Evolutionary conservation across 305 asterid species (phyloP).

Genomic region (Fraxinus albicans): DNA sequence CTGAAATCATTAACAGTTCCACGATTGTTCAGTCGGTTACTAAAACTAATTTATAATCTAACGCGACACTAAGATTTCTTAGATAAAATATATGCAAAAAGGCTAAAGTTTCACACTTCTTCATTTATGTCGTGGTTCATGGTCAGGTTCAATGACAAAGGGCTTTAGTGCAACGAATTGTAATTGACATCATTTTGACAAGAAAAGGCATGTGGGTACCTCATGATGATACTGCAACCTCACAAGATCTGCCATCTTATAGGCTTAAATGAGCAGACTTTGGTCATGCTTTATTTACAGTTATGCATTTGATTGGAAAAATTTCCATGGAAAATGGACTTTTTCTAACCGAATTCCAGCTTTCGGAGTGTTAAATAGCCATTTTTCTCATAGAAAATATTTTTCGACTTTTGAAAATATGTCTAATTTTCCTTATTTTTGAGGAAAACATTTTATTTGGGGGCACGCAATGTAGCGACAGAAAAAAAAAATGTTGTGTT

Average conservation of each 20-base stretch:
- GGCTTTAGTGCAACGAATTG: neutral
- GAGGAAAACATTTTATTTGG: no score
- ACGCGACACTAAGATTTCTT: neutral
- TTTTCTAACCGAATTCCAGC: no score
- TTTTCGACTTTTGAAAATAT: no score
- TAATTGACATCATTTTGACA: slow-evolving; percentile 11
- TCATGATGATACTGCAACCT: neutral
- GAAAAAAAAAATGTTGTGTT: no score
- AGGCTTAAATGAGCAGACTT: slow-evolving; percentile 48
- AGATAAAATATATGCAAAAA: neutral
- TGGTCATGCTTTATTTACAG: slow-evolving; percentile 49
- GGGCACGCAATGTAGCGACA: no score
- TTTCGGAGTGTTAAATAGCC: no score
- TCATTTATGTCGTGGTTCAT: no score
- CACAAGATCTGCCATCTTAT: slow-evolving; percentile 34
- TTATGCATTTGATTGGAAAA: neutral
- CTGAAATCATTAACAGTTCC: neutral
- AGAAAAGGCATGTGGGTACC: slow-evolving; percentile 39
- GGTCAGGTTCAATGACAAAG: neutral
- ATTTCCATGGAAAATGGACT: no score
- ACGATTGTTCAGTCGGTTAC: neutral
- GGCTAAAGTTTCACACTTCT: neutral
- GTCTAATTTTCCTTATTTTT: no score
- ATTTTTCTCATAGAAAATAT: no score
- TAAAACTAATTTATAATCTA: neutral